phyloP scores from a whole-genome alignment of 768 basidiomycete species.

The Mycena capillaripes region DNA sequence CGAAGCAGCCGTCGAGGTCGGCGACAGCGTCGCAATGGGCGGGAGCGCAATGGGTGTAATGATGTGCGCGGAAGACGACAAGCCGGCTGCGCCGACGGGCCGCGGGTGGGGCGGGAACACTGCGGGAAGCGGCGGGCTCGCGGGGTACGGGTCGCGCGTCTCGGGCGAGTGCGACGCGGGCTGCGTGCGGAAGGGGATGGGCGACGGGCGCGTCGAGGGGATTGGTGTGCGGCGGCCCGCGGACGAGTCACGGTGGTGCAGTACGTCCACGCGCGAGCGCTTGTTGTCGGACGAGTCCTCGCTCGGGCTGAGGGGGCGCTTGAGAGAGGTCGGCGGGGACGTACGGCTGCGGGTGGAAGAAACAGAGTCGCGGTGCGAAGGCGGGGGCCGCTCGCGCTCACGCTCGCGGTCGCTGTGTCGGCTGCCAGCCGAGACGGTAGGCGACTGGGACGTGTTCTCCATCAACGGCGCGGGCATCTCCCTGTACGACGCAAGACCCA shows the following conservation, averaged over 20 bases:
- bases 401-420: conserved; percentile 63
- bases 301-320: conserved; percentile 79
- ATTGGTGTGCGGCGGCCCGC: conserved; percentile 67
- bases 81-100: conserved; percentile 70
- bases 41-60: conserved; percentile 67
- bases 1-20: conserved; percentile 69
- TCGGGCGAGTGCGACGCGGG: conserved; percentile 80
- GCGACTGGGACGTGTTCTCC: conserved; percentile 62
- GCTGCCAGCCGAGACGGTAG: conserved; percentile 71
- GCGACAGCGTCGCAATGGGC: conserved; percentile 78
- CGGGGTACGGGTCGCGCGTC: conserved; percentile 66
- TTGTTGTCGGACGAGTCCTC: conserved; percentile 71
- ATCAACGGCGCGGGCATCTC: conserved; percentile 45
- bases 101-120: conserved; percentile 83
- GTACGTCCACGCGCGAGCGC: conserved; percentile 71
- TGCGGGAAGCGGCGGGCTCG: conserved; percentile 69
- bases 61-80: conserved; percentile 50
- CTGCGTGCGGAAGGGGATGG: conserved; percentile 81
- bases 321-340: conserved; percentile 71
- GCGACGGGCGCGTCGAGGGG: conserved; percentile 75
- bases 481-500: conserved; percentile 71
- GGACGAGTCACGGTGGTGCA: conserved; percentile 67
- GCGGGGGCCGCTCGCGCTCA: conserved; percentile 59
- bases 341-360: conserved; percentile 76
- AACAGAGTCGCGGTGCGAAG: conserved; percentile 75